Conservation (phyloP, 257 asterid species). For the Craterostigma plantagineum region DNA sequence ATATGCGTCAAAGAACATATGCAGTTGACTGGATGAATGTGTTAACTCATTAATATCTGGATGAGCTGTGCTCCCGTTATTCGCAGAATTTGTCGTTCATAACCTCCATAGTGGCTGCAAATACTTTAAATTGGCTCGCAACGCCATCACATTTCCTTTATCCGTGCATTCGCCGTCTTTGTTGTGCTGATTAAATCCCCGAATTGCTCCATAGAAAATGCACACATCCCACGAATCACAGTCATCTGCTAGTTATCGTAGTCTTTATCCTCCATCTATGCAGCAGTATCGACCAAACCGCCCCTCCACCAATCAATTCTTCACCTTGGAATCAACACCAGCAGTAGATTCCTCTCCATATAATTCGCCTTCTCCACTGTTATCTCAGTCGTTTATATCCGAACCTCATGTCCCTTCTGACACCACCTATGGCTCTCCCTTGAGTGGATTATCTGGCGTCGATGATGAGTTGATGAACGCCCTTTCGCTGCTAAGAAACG, state of each 20-base stretch:
- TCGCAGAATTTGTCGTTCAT: too few species aligned
- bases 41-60: too few species aligned
- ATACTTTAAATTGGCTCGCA: too few species aligned
- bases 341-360: slow-evolving; percentile 20
- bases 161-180: too few species aligned
- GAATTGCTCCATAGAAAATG: slow-evolving; percentile 37
- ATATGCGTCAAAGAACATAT: too few species aligned
- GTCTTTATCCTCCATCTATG: slow-evolving; percentile 27
- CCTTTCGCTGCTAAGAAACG: slow-evolving; percentile 42
- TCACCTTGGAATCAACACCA: slow-evolving; percentile 75
- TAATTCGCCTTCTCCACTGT: slow-evolving; percentile 64
- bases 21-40: too few species aligned
- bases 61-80: too few species aligned
- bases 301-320: slow-evolving; percentile 34
- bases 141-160: too few species aligned
- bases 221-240: slow-evolving; percentile 45
- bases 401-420: slow-evolving; percentile 41
- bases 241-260: slow-evolving; percentile 25
- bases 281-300: slow-evolving; percentile 25
- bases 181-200: too few species aligned
- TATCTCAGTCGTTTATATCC: too few species aligned
- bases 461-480: slow-evolving; percentile 48
- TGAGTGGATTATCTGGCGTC: slow-evolving; percentile 77
- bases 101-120: too few species aligned
- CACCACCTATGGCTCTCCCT: slow-evolving; percentile 56